Base-by-base conservation (phyloP, 192 early-diverging fungal species). In the Coemansia sp. region DNA sequence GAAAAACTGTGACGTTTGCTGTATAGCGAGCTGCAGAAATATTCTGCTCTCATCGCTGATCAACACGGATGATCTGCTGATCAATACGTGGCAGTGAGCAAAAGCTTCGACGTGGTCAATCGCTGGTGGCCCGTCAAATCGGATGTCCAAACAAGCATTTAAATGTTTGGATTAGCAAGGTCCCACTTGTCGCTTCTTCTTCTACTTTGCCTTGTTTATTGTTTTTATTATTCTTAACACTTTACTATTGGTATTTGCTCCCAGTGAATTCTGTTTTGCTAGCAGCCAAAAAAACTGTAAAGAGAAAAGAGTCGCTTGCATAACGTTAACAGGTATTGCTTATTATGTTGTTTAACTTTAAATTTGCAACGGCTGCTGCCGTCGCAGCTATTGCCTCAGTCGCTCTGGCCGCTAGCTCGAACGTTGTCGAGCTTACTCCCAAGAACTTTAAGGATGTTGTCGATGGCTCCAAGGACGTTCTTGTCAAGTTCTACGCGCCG, bases 401-500 rank as follows among this genome's bases (percentile, higher is more conserved):
- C 34, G 40, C 73, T 18, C 33, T 67, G 51, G 67, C 62, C 14
- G 70, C 55, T 17, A 11, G 44, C 44, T 44, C 67, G 27, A 62
- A 57, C 57, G 73, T 77, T 9, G 68, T 71, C 13, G 61, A 71
- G 22, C 65, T 77, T 40, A 77, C 73, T 2, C 63, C 73, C 68
- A 77, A 77, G 57, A 77, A 77, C 64, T 77, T 77, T 39, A 71
- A 77, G 30, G 18, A 63, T 34, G 61, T 78, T 25, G 80, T 91
- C 30, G 86, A 92, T 59, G 91, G 91, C 21, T 81, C 75, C 48
- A 86, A 85, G 67, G 82, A 88, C 52, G 87, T 86, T 4, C 78
- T 93, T 24, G 87, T 96, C 17, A 86, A 94, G 69, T 94, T 96
- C 71, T 93, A 89, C 69, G 92, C 93, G 15, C 89, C 89, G 2